Base-by-base conservation (phyloP, 2,329 filamentous ascomycete species). In the Xylariales sp. region DNA sequence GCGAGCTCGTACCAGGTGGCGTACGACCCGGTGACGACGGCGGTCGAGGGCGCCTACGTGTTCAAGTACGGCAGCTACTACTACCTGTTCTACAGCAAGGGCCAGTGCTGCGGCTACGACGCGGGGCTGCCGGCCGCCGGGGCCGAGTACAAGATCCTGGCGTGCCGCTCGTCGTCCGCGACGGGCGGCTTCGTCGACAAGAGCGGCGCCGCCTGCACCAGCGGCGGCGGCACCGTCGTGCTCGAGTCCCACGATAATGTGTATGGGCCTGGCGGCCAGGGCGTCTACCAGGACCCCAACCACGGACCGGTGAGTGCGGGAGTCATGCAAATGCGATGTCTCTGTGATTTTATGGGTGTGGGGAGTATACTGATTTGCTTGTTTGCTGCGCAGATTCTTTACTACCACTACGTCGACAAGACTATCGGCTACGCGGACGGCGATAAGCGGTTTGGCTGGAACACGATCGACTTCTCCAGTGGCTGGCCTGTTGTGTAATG, bases 221-320 rank as follows among this genome's bases (percentile, higher is more conserved):
- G 41, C 8, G 69, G 76, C 18, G 89, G 90, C 8, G 90, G 90
- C 1, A 89, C 86, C 0, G 80, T 86, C 3, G 85, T 92, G 0
- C 81, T 92, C 0, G 83, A 84, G 69, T 87, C 83, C 14, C 88
- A 92, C 71, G 86, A 79, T 5, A 85, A 79, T 32, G 83, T 90
- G 0, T 92, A 91, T 71, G 89, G 86, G 36, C 89, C 90, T 16
- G 90, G 90, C 68, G 89, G 89, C 45, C 89, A 91, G 75, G 79
- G 79, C 5, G 78, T 81, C 10, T 78, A 78, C 45, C 65, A 75
- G 32, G 78, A 81, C 53, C 78, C 74, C 43, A 74, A 70, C 1
- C 64, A 75, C 49, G 75, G 75, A 8, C 73, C 74, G 46, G 75
- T 76, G 36, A 73, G 75, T 74, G 36, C 52, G 12, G 5, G n/a